Evolutionary conservation across 2,329 filamentous ascomycete genomes (phyloP).

Genomic region (Pseudogymnoascus sp.): DNA sequence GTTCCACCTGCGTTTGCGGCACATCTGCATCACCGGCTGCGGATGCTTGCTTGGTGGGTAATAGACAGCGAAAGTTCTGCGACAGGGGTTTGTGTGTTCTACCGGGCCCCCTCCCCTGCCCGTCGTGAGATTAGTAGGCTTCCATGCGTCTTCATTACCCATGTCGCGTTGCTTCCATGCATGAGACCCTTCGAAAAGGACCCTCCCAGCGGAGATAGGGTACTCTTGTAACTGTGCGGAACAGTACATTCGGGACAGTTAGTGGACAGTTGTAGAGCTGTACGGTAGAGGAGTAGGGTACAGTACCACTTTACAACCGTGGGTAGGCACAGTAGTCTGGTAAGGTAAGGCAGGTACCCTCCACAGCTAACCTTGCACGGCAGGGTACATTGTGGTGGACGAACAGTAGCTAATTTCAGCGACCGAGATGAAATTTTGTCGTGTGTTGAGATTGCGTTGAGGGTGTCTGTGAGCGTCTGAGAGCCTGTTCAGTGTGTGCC

Average conservation of each 20-base stretch:
- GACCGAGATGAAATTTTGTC: not conserved
- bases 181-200: not conserved
- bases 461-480: not conserved
- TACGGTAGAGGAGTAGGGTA: not conserved
- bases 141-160: not conserved
- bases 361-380: not conserved
- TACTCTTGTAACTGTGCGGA: not conserved
- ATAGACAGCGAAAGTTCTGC: not conserved
- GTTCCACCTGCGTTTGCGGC: not conserved
- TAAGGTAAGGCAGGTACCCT: not conserved
- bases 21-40: not conserved
- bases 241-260: too few relatives aligned
- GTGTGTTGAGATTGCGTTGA: not conserved
- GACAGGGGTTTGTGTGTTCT: not conserved
- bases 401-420: not conserved
- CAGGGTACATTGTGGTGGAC: not conserved
- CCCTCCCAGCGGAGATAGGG: not conserved
- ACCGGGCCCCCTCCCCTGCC: not conserved
- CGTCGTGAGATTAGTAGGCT: not conserved
- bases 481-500: not conserved
- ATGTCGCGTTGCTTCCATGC: not conserved
- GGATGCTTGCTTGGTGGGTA: not conserved
- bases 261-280: not conserved
- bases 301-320: not conserved
- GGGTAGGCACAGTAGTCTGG: not conserved